Evolutionary conservation across 1,284 basidiomycete genomes (phyloP).

Genomic region (Ustilago lituana): DNA sequence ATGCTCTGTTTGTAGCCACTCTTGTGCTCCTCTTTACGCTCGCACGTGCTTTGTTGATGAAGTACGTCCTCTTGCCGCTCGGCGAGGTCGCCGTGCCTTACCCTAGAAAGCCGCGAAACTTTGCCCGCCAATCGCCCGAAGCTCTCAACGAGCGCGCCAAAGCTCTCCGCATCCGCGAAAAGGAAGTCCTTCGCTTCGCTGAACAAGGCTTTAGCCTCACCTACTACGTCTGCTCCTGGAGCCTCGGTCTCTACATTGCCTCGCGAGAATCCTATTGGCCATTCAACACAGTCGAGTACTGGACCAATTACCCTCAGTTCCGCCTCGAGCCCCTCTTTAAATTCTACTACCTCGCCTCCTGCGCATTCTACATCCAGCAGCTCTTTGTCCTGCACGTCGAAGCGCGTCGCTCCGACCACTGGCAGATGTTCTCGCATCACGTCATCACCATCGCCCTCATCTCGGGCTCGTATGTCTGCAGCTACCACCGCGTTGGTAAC

Average conservation of each 20-base stretch:
- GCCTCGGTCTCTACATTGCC: constrained; percentile 83
- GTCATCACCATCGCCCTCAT: constrained; percentile 86
- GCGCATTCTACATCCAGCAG: constrained; percentile 93
- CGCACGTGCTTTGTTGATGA: constrained; percentile 53
- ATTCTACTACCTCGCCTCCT: constrained; percentile 77
- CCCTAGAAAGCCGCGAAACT: constrained; percentile 27
- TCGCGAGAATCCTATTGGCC: constrained; percentile 76
- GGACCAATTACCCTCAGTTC: constrained; percentile 83
- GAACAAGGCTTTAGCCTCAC: constrained; percentile 91
- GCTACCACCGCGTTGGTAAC: constrained; percentile 87
- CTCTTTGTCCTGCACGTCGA: constrained; percentile 91
- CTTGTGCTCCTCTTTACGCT: constrained; percentile 58
- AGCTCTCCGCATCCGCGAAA: constrained; percentile 69
- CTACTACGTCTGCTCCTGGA: constrained; percentile 81
- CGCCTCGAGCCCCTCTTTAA: constrained; percentile 74
- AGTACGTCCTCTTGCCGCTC: constrained; percentile 52
- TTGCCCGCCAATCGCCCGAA: constrained; percentile 10
- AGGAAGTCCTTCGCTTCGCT: constrained; percentile 84
- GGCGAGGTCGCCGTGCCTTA: constrained; percentile 37
- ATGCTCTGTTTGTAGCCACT: constrained; percentile 55
- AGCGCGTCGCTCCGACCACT: constrained; percentile 87
- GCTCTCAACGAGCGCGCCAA: constrained; percentile 26
- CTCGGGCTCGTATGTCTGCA: constrained; percentile 79
- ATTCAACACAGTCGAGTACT: constrained; percentile 77
- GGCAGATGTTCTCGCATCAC: constrained; percentile 96